phyloP scores from a whole-genome alignment of 768 basidiomycete genomes.

The Leucocoprinus birnbaumii region DNA sequence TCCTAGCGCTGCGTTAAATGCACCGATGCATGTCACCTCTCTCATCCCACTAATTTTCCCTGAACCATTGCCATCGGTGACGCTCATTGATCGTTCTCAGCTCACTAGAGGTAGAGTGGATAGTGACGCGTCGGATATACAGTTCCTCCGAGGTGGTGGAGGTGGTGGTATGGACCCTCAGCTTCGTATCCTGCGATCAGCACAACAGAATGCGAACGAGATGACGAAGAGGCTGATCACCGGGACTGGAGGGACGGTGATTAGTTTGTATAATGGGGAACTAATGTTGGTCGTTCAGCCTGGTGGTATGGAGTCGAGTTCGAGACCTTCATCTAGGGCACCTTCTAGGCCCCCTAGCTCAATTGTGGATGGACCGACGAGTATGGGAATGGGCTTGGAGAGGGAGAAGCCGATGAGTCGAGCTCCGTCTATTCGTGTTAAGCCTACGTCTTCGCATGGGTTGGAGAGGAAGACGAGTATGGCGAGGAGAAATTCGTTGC shows the following conservation, averaged over 20 bases:
- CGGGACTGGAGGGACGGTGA: conserved; percentile 61
- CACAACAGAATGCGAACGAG: conserved; percentile 27
- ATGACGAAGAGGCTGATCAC: conserved; percentile 35
- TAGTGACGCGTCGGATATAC: conserved; percentile 61
- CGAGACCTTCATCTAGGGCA: conserved; percentile 56
- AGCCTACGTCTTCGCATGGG: conserved; percentile 62
- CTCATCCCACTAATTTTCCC: conserved; percentile 72
- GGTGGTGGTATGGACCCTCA: conserved; percentile 38
- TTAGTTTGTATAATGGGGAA: conserved; percentile 75
- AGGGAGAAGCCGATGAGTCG: conserved; percentile 48
- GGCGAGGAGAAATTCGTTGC: conserved; percentile 73
- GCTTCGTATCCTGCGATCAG: conserved; percentile 27
- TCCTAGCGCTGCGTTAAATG: conserved; percentile 11
- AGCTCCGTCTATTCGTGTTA: conserved; percentile 76
- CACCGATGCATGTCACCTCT: conserved; percentile 32
- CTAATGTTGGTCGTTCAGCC: conserved; percentile 67
- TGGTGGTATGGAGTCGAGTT: conserved; percentile 43
- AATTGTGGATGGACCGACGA: conserved; percentile 31
- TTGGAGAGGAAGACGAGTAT: conserved; percentile 77
- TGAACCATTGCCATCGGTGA: conserved; percentile 65
- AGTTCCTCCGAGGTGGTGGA: conserved; percentile 45
- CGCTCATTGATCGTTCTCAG: conserved; percentile 64
- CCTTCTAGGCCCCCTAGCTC: conserved; percentile 74
- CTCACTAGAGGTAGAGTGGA: conserved; percentile 69
- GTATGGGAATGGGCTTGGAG: conserved; percentile 19